Base-by-base conservation (phyloP, 2,329 filamentous ascomycete species). In the Fusarium udum region DNA sequence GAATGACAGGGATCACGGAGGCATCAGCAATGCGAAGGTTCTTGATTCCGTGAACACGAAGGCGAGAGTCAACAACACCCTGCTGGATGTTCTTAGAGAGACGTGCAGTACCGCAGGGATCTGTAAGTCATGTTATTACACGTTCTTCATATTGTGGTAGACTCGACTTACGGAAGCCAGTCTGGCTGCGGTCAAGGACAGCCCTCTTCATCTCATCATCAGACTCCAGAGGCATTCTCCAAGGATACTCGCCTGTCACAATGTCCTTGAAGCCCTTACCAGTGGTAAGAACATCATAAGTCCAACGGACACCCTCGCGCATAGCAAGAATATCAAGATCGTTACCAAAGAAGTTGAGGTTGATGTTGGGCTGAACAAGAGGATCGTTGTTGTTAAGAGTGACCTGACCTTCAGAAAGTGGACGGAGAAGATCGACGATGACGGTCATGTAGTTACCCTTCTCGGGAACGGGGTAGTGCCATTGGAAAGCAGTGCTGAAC, bases 111-210 rank as follows among this genome's bases (percentile, higher is more conserved):
- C 89, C 88, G 58, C 87, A 90, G 7, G 88, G 88, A 73, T 90
- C 58, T 61, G 28, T 13, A 6, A 18, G 0, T 8, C 1, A 1
- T 46, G 14, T 57, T 18, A 57, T 22, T 10, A n/a, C 24, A 15
- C 1, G 11, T 2, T 20, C 12, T 45, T 32, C 1, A 32, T 4
- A n/a, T n/a, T 16, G 16, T 10, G 11, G 7, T 26, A 11, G 3
- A 39, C 1, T n/a, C 0, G 18, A 46, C 55, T 62, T 39, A 58
- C 59, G 87, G 81, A 88, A 90, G 1, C 83, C 85, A 7, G 89
- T 91, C 80, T 91, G 88, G 36, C 80, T 87, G n/a, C 89, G 83
- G 62, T 91, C 89, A 13, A 91, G 79, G 18, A 91, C 85, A 43
- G 84, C 81, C 56, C 83, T 83, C 46, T 87, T 85, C 89, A 91